Evolutionary conservation across 345 rosid genomes (phyloP), one percentile per base, ranked within the genome.

Genomic region (Orychophragmus violaceus): DNA sequence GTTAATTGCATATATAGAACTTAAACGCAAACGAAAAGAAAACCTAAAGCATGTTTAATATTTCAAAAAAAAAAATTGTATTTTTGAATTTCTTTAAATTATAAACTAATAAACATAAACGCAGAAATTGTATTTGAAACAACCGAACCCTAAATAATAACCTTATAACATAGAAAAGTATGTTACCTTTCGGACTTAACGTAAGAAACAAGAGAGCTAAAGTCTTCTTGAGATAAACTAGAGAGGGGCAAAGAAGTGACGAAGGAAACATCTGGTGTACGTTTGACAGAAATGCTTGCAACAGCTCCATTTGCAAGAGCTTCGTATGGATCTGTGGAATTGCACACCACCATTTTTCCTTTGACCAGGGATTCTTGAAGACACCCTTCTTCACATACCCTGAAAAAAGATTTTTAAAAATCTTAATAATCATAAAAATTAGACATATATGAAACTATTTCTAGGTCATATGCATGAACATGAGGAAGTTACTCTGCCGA

Each of bases 321-420:
- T 16, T 17, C 22, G 22, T 42, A 0, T 42, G 5, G 8, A 41
- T 41, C 21, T 22, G 22, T 17, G 21, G 48, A 42, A 42, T 42
- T 42, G 48, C 82, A 80, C 42, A 80, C 17, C 9, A 80, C 59
- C 29, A 78, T 76, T 64, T 79, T 82, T 29, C 77, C 82, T 27
- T 70, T 76, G n/a, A 79, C 75, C 18, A 50, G 36, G 3, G 23
- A 56, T 4, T 21, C 2, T 10, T 73, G 17, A 3, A 80, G 30
- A 41, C 82, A 80, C 5, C 0, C 4, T 17, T 0, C 8, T 42
- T 0, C 0, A 62, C 85, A 81, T 16, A 1, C 0, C 63, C 82
- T 76, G 61, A 17, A 32, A 23, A 55, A n/a, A n/a, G n/a, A n/a
- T n/a, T n/a, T 3, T 13, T 1, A 13, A 1, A 58, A 3, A 35